Percentiles rank a stretch among this genome's conserved stretches.
These are phyloP conservation scores for Simmondsia chinensis DNA, from an alignment of 148 eudicot genomes.

Conservation along the genomic window DNA sequence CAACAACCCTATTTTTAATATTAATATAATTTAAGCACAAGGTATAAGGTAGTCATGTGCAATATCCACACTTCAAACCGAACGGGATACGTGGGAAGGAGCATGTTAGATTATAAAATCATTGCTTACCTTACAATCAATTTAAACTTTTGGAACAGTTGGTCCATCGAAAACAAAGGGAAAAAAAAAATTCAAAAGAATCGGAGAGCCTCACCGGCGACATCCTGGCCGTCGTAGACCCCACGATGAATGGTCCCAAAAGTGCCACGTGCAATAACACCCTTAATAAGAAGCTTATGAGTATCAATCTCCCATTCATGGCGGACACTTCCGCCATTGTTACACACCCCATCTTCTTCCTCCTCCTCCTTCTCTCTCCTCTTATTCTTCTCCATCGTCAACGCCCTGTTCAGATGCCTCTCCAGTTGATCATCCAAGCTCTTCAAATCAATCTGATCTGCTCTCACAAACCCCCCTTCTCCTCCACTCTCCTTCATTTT, in stretches of 20 bases:
- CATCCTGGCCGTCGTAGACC: slow-evolving; percentile 67
- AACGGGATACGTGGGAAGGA: no score
- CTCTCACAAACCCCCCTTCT: slow-evolving; percentile 60
- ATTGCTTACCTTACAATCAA: no score
- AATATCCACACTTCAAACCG: no score
- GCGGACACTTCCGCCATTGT: slow-evolving; percentile 3
- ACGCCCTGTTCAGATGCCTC: slow-evolving; percentile 57
- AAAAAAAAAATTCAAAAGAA: not conserved
- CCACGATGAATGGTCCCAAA: slow-evolving; percentile 96
- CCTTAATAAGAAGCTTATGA: slow-evolving; percentile 64
- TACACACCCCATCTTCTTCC: slow-evolving; percentile 11
- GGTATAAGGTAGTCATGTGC: no score
- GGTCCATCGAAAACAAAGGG: not conserved
- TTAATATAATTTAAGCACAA: no score
- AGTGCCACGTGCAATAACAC: slow-evolving; percentile 85
- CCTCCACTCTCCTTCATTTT: slow-evolving; percentile 42
- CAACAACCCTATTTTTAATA: no score
- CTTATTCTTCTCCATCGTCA: slow-evolving; percentile 56
- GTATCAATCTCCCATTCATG: slow-evolving; percentile 92
- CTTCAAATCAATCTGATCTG: slow-evolving; percentile 83
- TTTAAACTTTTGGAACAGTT: no score
- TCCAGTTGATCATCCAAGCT: slow-evolving; percentile 78
- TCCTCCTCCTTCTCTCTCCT: slow-evolving; percentile 9
- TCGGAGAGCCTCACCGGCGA: slow-evolving; percentile 48
- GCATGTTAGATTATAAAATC: no score